Percentiles rank a stretch among this genome's conserved stretches.
These are phyloP conservation scores for Paecilomyces niveus DNA, from an alignment of 2,329 filamentous ascomycete species.

Conservation along the genomic window DNA sequence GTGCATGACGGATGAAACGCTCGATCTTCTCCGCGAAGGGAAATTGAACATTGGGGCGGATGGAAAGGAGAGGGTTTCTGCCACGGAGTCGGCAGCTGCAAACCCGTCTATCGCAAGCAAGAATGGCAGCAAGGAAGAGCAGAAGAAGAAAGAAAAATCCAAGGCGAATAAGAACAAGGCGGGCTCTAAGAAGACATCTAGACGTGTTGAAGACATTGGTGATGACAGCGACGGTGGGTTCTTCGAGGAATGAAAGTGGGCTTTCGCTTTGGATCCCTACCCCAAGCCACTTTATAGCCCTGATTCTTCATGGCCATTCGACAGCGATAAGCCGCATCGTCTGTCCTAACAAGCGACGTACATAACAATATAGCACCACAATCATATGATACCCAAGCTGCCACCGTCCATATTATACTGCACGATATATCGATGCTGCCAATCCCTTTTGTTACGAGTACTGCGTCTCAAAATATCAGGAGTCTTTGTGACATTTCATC, in stretches of 20 bases:
- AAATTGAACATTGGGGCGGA: conserved; percentile 23
- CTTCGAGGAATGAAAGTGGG: conserved; percentile 23
- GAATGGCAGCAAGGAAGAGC: conserved; percentile 6
- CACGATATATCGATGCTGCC: background rate
- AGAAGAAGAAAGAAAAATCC: conserved; percentile 5
- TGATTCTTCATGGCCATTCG: background rate
- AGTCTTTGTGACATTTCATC: too few species aligned
- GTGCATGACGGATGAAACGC: conserved; percentile 36
- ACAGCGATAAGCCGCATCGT: background rate
- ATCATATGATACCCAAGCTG: background rate
- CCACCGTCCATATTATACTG: background rate
- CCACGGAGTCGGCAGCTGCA: background rate
- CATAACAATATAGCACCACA: background rate
- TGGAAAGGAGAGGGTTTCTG: conserved; percentile 4
- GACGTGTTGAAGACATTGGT: conserved; percentile 5
- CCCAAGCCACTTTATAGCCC: background rate
- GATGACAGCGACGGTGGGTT: conserved; percentile 35
- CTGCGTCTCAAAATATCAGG: too few species aligned
- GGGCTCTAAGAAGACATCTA: conserved; percentile 4
- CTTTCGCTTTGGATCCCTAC: background rate
- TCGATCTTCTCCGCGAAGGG: conserved; percentile 36
- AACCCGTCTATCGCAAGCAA: conserved; percentile 1
- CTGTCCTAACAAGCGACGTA: background rate
- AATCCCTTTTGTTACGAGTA: background rate
- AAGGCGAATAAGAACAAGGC: conserved; percentile 6